Conservation (phyloP, 2,329 filamentous ascomycete species). For the Sphaerulina populicola region DNA sequence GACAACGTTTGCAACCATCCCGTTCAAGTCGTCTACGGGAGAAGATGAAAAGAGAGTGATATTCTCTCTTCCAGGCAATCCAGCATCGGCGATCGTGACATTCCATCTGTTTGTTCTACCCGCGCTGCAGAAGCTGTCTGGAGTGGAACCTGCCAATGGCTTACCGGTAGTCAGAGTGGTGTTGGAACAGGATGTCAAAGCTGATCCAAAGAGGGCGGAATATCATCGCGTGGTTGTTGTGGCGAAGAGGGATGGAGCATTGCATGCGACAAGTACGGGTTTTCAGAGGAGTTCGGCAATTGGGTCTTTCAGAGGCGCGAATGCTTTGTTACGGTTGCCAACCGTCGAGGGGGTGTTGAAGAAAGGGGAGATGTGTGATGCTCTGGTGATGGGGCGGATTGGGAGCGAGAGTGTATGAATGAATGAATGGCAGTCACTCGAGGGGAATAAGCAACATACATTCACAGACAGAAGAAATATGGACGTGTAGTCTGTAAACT, state of each 20-base stretch:
- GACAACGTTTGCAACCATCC: conserved; percentile 88
- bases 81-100: conserved; percentile 84
- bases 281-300: conserved; percentile 83
- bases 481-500: too few relatives aligned
- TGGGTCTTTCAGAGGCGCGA: conserved; percentile 79
- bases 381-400: conserved; percentile 63
- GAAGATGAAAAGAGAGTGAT: conserved; percentile 60
- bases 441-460: too few relatives aligned
- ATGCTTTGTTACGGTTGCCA: conserved; percentile 72
- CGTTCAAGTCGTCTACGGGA: conserved; percentile 48
- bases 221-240: conserved; percentile 79
- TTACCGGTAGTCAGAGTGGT: conserved; percentile 64
- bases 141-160: conserved; percentile 54
- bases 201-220: conserved; percentile 71
- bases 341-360: conserved; percentile 54
- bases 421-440: too few relatives aligned
- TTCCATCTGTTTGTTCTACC: conserved; percentile 92
- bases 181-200: conserved; percentile 61
- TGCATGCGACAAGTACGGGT: conserved; percentile 75
- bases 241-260: conserved; percentile 52
- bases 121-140: conserved; percentile 67
- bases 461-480: too few relatives aligned
- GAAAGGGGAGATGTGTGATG: conserved; percentile 65
- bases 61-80: conserved; percentile 89
- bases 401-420: conserved; percentile 23